A percentile compares a stretch with the other conserved stretches of the same genome.
These are phyloP conservation scores for Eucalyptus tenuipes DNA, from an alignment of 345 rosid species.

Conservation along the genomic window DNA sequence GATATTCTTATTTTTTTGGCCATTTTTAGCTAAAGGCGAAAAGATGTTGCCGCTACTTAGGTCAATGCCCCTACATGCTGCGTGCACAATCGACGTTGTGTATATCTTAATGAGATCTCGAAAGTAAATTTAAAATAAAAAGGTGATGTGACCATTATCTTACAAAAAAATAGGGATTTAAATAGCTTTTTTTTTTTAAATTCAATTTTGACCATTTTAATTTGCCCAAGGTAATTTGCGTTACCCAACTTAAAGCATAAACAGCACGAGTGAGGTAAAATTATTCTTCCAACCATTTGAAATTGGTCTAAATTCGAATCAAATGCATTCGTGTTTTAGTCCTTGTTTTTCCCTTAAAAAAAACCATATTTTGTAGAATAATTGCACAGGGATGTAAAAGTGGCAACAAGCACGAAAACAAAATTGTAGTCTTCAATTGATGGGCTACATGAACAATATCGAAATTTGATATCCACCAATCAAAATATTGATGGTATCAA, in stretches of 20 bases:
- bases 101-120: not conserved
- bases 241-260: not conserved
- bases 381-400: not conserved
- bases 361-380: not conserved
- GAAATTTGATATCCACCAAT: too few relatives aligned
- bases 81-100: not conserved
- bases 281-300: not conserved
- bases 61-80: not conserved
- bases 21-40: not conserved
- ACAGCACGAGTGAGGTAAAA: not conserved
- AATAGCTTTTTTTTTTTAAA: not conserved
- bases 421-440: not conserved
- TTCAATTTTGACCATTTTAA: not conserved
- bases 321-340: not conserved
- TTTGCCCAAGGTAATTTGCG: not conserved
- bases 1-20: not conserved
- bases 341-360: not conserved
- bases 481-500: too few relatives aligned
- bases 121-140: not conserved
- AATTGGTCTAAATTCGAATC: not conserved
- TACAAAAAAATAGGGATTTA: not conserved
- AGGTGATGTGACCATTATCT: not conserved
- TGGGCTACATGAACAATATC: too few relatives aligned
- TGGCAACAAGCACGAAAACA: not conserved
- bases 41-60: not conserved